Percentiles rank a stretch among this genome's conserved stretches.
phyloP scores from a whole-genome alignment of 352 stramenopile species.

The Phytopythium aichiense region DNA sequence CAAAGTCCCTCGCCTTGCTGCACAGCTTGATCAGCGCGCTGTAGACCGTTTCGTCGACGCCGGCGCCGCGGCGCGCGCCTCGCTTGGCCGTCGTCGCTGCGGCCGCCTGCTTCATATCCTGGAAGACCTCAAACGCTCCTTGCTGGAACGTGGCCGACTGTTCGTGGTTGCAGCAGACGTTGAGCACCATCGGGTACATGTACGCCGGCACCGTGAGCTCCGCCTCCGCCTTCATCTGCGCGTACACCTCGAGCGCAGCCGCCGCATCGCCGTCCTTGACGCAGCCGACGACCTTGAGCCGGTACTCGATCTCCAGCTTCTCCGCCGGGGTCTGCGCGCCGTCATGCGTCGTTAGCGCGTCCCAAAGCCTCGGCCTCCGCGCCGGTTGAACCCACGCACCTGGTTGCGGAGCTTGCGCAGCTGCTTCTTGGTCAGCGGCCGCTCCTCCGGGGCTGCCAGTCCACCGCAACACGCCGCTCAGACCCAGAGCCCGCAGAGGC shows the following conservation, averaged over 20 bases:
- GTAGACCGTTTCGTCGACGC: conserved; percentile 59
- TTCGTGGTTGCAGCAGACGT: conserved; percentile 49
- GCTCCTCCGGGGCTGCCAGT: conserved; percentile 4
- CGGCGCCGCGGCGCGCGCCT: conserved; percentile 8
- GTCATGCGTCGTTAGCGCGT: neutral
- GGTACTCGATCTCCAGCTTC: conserved; percentile 33
- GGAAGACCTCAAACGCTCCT: conserved; percentile 49
- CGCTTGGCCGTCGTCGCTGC: conserved; percentile 9
- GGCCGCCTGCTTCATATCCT: conserved; percentile 54
- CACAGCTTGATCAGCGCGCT: conserved; percentile 78
- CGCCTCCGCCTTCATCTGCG: conserved; percentile 41
- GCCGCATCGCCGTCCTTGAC: conserved; percentile 32
- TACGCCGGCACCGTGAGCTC: conserved; percentile 31
- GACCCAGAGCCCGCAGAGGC: neutral
- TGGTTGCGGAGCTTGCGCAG: conserved; percentile 42
- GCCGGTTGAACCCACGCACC: conserved; percentile 23
- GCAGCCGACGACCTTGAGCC: conserved; percentile 37
- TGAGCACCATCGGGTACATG: conserved; percentile 61
- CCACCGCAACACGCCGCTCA: neutral
- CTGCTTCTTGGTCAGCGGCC: conserved; percentile 34
- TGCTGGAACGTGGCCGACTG: conserved; percentile 23
- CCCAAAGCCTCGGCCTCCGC: neutral
- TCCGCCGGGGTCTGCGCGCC: conserved; percentile 35
- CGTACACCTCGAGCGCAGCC: conserved; percentile 41
- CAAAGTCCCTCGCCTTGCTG: conserved; percentile 54